Conservation (phyloP, 2,329 filamentous ascomycete species). For the Aspergillus sp. region DNA sequence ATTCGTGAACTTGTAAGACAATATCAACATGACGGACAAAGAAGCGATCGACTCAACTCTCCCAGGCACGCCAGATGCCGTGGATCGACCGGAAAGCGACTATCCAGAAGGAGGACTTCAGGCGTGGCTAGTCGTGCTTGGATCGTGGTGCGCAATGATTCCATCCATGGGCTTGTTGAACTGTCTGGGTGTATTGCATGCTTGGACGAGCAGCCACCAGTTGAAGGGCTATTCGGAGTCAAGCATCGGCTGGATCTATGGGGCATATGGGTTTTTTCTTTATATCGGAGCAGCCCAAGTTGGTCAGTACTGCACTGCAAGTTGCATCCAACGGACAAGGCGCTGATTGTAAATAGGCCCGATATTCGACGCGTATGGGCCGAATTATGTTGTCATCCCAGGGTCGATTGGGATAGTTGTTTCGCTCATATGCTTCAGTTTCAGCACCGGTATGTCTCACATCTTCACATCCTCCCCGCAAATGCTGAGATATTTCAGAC, state of each 20-base stretch:
- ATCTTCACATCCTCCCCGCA: slow-evolving; percentile 8
- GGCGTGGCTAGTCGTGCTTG: slow-evolving; percentile 42
- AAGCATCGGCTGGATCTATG: slow-evolving; percentile 39
- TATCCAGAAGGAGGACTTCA: slow-evolving; percentile 39
- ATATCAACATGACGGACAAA: neutral
- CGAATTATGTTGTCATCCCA: slow-evolving; percentile 22
- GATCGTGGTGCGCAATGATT: slow-evolving; percentile 37
- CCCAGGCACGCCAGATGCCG: neutral
- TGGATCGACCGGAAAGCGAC: neutral
- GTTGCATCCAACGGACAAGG: neutral
- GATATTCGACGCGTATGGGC: slow-evolving; percentile 34
- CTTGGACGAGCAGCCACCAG: slow-evolving; percentile 34
- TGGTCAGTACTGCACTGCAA: slow-evolving; percentile 1
- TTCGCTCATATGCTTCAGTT: slow-evolving; percentile 10
- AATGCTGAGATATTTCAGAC: slow-evolving; percentile 13
- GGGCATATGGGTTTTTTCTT: slow-evolving; percentile 35
- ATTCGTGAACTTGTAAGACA: too few species aligned
- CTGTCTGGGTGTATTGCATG: slow-evolving; percentile 34
- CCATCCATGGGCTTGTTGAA: slow-evolving; percentile 39
- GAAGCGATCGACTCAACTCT: neutral
- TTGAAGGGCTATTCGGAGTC: slow-evolving; percentile 28
- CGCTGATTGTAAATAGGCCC: slow-evolving; percentile 20
- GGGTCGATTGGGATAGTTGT: slow-evolving; percentile 19
- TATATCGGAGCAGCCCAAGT: slow-evolving; percentile 26
- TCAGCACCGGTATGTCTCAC: neutral